Evolutionary conservation across 176 grass and related monocot genomes (phyloP).

Genomic region (Oryza glumipatula): DNA sequence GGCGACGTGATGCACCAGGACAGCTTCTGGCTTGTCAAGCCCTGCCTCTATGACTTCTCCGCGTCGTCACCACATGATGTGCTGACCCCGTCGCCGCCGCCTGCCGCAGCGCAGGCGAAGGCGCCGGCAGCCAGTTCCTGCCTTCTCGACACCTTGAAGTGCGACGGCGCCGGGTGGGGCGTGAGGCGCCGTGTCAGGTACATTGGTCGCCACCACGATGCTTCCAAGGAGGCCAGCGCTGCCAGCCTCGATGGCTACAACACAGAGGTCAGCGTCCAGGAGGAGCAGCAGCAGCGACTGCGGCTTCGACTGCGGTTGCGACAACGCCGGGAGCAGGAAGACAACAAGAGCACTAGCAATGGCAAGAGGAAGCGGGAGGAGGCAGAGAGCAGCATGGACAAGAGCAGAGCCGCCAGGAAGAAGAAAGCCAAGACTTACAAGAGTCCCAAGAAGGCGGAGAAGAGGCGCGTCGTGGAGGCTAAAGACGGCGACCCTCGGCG

Average conservation of each 20-base stretch:
- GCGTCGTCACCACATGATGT: neutral
- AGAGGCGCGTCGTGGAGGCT: constrained; percentile 49
- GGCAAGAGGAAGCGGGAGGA: constrained; percentile 53
- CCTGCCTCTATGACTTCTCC: constrained; percentile 43
- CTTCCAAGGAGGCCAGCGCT: constrained; percentile 35
- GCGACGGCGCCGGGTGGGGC: constrained; percentile 65
- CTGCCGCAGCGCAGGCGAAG: neutral
- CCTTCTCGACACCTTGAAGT: constrained; percentile 57
- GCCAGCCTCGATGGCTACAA: constrained; percentile 37
- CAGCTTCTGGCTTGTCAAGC: constrained; percentile 74
- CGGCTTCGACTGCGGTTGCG: no score
- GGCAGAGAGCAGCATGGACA: constrained; percentile 28
- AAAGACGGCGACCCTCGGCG: constrained; percentile 50
- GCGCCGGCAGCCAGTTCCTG: constrained; percentile 34
- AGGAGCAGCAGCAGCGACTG: constrained; percentile 18
- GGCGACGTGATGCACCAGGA: constrained; percentile 54
- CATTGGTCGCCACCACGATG: constrained; percentile 59
- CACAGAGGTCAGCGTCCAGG: constrained; percentile 47
- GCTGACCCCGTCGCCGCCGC: neutral
- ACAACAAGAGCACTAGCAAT: constrained; percentile 36
- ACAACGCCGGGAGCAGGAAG: constrained; percentile 4
- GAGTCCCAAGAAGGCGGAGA: constrained; percentile 34
- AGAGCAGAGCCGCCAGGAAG: neutral
- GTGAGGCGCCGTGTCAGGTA: constrained; percentile 76
- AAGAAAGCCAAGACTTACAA: constrained; percentile 44